A percentile compares a stretch with the other conserved stretches of the same genome.
Conservation (phyloP, 495 filamentous ascomycete species). For the Filosporella fistucella region DNA sequence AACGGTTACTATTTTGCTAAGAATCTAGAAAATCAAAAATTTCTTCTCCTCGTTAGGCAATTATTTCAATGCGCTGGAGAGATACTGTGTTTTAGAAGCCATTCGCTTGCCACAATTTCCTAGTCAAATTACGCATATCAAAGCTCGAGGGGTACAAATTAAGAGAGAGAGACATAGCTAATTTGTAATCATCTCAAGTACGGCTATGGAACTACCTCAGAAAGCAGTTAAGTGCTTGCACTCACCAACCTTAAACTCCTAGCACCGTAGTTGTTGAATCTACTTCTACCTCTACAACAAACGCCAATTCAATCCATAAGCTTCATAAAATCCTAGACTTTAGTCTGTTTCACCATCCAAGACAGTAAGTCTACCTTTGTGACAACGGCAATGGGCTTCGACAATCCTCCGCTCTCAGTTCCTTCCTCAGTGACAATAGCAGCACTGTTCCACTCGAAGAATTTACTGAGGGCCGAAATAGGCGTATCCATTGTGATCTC, state of each 20-base stretch:
- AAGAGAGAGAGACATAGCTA: too few relatives aligned
- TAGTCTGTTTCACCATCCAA: conserved; percentile 80
- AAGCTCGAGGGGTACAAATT: too few relatives aligned
- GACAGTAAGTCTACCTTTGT: conserved; percentile 94
- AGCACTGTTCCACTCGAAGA: conserved; percentile 97
- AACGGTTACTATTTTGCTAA: too few relatives aligned
- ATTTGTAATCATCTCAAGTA: too few relatives aligned
- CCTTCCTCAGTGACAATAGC: conserved; percentile 79
- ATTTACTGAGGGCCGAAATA: conserved; percentile 74
- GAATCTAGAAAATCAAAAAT: too few relatives aligned
- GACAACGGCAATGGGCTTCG: conserved; percentile 84
- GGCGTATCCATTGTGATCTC: conserved; percentile 92
- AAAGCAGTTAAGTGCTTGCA: conserved; percentile 13
- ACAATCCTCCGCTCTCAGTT: conserved; percentile 42
- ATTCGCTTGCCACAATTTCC: too few relatives aligned
- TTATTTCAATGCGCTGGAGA: too few relatives aligned
- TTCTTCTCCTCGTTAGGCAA: too few relatives aligned
- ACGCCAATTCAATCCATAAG: not conserved
- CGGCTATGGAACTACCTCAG: too few relatives aligned
- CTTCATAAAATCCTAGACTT: conserved; percentile 20
- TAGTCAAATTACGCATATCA: too few relatives aligned
- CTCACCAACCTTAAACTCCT: conserved; percentile 1
- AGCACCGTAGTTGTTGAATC: conserved; percentile 15
- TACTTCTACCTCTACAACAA: not conserved
- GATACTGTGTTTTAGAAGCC: too few relatives aligned